Percentiles rank a stretch among this genome's conserved stretches.
phyloP scores from a whole-genome alignment of 352 stramenopile genomes.

The Phytophthora idaei region DNA sequence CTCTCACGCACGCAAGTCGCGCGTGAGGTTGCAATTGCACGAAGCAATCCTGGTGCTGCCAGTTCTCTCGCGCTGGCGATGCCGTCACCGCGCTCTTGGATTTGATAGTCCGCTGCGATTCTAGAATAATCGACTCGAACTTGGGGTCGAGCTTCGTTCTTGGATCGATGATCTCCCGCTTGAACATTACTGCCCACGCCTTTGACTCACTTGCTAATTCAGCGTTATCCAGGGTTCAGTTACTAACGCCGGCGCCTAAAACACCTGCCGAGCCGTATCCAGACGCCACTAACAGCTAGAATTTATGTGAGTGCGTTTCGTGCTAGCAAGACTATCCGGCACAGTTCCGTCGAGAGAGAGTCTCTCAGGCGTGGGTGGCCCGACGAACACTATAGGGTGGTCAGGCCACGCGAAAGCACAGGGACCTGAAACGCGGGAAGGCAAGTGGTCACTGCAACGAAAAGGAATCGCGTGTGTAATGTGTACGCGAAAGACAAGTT shows the following conservation, averaged over 20 bases:
- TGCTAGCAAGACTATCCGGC: too few species aligned
- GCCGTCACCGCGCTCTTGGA: conserved; percentile 1
- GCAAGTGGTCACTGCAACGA: conserved; percentile 12
- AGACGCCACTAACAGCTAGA: conserved; percentile 5
- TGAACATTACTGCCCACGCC: conserved; percentile 15
- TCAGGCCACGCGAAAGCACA: conserved; percentile 20
- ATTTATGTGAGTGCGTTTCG: not conserved
- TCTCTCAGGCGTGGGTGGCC: not conserved
- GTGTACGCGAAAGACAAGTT: conserved; percentile 29
- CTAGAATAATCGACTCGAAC: conserved; percentile 22
- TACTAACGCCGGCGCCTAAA: conserved; percentile 18
- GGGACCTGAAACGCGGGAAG: not conserved
- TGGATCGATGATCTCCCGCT: conserved; percentile 2
- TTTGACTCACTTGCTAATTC: conserved; percentile 28
- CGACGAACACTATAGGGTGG: not conserved
- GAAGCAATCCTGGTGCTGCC: conserved; percentile 16
- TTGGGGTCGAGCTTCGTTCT: conserved; percentile 4
- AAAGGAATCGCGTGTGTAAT: conserved; percentile 20
- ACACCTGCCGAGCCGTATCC: conserved; percentile 10
- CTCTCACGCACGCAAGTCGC: conserved; percentile 36
- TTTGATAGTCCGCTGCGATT: conserved; percentile 21
- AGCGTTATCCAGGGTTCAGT: conserved; percentile 14
- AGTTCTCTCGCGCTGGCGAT: conserved; percentile 12
- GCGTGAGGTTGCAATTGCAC: conserved; percentile 25
- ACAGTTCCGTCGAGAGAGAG: not conserved